Evolutionary conservation across 495 filamentous ascomycete genomes (phyloP).

Genomic region (Trichodelitschia bisporula): DNA sequence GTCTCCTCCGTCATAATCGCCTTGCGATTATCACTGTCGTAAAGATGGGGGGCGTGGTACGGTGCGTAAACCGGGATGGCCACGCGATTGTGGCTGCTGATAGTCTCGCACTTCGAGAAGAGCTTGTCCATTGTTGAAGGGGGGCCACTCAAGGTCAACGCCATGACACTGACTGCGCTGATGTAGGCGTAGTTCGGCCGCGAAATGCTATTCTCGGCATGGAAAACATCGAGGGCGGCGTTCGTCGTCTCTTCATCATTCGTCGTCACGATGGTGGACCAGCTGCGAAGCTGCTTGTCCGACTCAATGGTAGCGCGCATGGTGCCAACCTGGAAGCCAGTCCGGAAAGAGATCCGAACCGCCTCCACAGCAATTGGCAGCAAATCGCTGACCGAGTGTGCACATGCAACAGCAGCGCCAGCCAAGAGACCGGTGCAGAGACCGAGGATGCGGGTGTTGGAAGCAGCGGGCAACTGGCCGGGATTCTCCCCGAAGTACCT

Average conservation of each 20-base stretch:
- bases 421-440: constrained; percentile 55
- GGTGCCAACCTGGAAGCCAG: constrained; percentile 33
- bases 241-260: constrained; percentile 20
- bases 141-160: constrained; percentile 57
- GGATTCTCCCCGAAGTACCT: constrained; percentile 29
- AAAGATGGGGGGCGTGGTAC: constrained; percentile 58
- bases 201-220: constrained; percentile 30
- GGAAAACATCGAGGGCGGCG: constrained; percentile 24
- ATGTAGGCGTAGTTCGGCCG: constrained; percentile 41
- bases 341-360: constrained; percentile 47
- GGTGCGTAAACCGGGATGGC: constrained; percentile 54
- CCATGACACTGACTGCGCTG: constrained; percentile 43
- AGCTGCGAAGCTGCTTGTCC: constrained; percentile 23
- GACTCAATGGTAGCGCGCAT: constrained; percentile 25
- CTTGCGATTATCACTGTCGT: constrained; percentile 19
- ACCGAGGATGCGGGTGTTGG: constrained; percentile 27
- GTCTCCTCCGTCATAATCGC: constrained; percentile 9
- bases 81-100: constrained; percentile 29
- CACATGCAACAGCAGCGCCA: constrained; percentile 41
- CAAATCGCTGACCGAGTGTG: constrained; percentile 40
- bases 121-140: constrained; percentile 35
- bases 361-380: constrained; percentile 42
- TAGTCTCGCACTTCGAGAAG: constrained; percentile 22
- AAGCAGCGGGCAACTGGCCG: constrained; percentile 16
- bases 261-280: constrained; percentile 28